These are phyloP conservation scores for Pythium biforme DNA, from an alignment of 352 stramenopile species.

Conservation along the genomic window DNA sequence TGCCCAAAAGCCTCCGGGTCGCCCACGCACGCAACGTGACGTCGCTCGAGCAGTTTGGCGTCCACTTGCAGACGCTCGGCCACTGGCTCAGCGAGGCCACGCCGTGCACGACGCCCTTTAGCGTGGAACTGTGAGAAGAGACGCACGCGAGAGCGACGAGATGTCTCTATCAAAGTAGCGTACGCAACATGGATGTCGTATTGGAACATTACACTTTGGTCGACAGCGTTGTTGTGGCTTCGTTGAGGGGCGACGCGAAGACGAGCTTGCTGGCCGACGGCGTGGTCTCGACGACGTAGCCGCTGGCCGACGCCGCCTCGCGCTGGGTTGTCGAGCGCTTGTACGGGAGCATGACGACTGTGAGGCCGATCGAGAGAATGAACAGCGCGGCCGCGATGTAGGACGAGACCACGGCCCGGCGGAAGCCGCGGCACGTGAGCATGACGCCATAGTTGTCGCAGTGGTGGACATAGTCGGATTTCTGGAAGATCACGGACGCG, in stretches of 20 bases:
- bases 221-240: constrained; percentile 18
- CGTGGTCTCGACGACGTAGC: constrained; percentile 17
- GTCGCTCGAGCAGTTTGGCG: constrained; percentile 49
- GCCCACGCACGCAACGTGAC: constrained; percentile 43
- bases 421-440: constrained; percentile 11
- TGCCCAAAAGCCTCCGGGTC: constrained; percentile 61
- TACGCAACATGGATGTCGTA: background rate
- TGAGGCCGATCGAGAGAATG: constrained; percentile 6
- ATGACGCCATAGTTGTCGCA: constrained; percentile 18
- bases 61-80: constrained; percentile 50
- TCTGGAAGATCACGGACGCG: background rate
- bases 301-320: background rate
- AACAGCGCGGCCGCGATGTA: constrained; percentile 10
- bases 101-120: constrained; percentile 53
- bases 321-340: background rate
- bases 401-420: background rate
- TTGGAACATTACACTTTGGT: constrained; percentile 21
- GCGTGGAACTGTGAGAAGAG: constrained; percentile 40
- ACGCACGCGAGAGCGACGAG: background rate
- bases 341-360: background rate
- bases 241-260: background rate
- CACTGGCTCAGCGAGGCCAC: constrained; percentile 55
- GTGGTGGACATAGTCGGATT: constrained; percentile 16
- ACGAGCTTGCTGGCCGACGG: background rate
- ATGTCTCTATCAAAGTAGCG: background rate